phyloP scores from a whole-genome alignment of 2,329 filamentous ascomycete genomes.

The Scedosporium aurantiacum region DNA sequence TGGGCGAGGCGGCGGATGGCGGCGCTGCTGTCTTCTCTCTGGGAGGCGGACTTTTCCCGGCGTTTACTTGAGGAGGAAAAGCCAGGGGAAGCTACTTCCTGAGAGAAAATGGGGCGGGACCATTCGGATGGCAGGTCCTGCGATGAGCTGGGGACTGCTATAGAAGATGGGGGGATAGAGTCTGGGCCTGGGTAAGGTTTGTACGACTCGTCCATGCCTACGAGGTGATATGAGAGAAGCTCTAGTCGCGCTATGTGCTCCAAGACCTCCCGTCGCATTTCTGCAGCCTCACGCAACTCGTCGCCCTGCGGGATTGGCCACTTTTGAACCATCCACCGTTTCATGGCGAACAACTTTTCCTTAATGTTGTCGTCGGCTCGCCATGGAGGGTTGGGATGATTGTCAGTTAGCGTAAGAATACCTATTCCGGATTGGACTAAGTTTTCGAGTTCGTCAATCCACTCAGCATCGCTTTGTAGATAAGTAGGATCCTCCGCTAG shows the following conservation, averaged over 20 bases:
- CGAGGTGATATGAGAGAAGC: background rate
- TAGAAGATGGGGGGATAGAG: background rate
- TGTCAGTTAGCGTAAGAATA: background rate
- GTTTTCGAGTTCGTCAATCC: background rate
- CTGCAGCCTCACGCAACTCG: background rate
- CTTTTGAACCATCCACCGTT: background rate
- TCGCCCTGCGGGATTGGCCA: constrained; percentile 1
- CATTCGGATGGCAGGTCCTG: background rate
- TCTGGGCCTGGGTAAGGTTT: background rate
- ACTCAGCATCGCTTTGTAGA: background rate
- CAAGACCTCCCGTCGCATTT: background rate
- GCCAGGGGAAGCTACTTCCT: background rate
- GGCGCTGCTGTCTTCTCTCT: constrained; percentile 12
- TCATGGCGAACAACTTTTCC: background rate
- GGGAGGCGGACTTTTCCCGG: background rate
- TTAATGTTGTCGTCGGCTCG: background rate
- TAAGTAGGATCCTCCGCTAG: background rate
- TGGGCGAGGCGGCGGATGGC: constrained; percentile 24
- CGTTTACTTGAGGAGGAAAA: background rate
- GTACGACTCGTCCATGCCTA: background rate
- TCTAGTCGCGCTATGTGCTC: background rate
- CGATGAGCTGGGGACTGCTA: background rate
- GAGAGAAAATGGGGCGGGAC: background rate
- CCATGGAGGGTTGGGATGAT: background rate
- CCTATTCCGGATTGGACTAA: background rate